phyloP scores from a whole-genome alignment of 306 rosid genomes.

The Crotalaria pallida region DNA sequence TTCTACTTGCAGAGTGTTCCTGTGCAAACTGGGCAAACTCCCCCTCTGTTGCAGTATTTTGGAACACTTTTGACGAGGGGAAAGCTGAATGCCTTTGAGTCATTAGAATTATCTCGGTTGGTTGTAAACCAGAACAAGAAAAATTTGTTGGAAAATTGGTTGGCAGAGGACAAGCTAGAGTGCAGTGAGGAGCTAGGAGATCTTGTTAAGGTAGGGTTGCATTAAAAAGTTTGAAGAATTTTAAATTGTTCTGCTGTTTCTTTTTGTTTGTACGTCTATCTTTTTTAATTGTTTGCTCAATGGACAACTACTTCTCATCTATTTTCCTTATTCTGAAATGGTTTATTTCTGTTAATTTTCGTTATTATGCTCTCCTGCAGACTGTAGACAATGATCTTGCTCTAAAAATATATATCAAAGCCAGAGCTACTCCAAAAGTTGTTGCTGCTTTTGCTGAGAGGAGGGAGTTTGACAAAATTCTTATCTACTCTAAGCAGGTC shows the following conservation, averaged over 20 bases:
- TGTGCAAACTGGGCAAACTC: conserved; percentile 97
- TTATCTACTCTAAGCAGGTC: conserved; percentile 97
- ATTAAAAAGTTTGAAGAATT: conserved; percentile 3
- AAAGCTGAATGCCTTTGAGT: conserved; percentile 91
- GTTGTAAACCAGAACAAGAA: conserved; percentile 99
- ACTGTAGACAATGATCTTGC: conserved; percentile 97
- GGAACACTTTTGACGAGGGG: conserved; percentile 94
- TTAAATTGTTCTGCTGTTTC: neutral
- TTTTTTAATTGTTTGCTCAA: conserved; percentile 5
- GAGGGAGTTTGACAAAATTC: conserved; percentile 96
- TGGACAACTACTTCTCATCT: neutral
- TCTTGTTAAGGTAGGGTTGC: conserved; percentile 84
- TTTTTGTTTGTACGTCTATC: neutral
- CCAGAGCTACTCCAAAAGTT: conserved; percentile 97
- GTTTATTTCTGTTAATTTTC: conserved; percentile 20
- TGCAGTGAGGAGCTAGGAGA: conserved; percentile 99
- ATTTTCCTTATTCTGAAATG: conserved; percentile 1
- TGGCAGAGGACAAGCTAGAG: conserved; percentile 99
- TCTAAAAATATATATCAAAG: conserved; percentile 91
- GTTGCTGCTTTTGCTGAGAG: conserved; percentile 99
- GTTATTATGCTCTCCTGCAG: conserved; percentile 33
- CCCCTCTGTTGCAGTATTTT: conserved; percentile 95
- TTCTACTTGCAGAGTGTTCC: conserved; percentile 85
- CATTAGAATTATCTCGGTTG: conserved; percentile 89
- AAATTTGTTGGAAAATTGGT: conserved; percentile 96